These are phyloP conservation scores for Corymbia calophylla DNA, from an alignment of 441 rosid species.

Conservation along the genomic window DNA sequence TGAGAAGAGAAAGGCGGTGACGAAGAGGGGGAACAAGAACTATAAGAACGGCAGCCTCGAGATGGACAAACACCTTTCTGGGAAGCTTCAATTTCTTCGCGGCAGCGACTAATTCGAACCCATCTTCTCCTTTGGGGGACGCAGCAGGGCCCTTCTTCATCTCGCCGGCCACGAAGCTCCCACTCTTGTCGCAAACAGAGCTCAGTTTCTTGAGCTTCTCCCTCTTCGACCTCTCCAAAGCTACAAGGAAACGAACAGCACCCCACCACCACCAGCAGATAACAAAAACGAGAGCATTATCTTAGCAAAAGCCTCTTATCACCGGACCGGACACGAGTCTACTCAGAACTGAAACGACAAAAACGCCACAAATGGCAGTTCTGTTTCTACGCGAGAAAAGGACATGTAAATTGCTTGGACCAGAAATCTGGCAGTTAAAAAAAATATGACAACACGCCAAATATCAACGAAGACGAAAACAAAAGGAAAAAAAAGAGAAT, in stretches of 20 bases:
- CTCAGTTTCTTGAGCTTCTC: conserved; percentile 45
- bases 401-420: neutral
- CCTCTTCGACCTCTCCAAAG: conserved; percentile 45
- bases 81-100: conserved; percentile 45
- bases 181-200: conserved; percentile 29
- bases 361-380: neutral
- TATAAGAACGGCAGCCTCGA: neutral
- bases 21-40: neutral
- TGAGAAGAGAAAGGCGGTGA: neutral
- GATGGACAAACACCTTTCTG: conserved; percentile 34
- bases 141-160: conserved; percentile 22
- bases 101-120: conserved; percentile 9
- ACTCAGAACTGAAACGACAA: conserved; percentile 28
- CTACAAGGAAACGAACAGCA: conserved; percentile 17
- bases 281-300: conserved; percentile 14
- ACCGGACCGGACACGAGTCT: neutral
- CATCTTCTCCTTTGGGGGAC: conserved; percentile 26
- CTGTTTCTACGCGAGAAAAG: conserved; percentile 15
- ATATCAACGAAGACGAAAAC: neutral
- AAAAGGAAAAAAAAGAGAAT: neutral
- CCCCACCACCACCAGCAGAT: conserved; percentile 14
- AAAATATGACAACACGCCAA: neutral
- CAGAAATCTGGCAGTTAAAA: neutral
- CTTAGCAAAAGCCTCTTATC: conserved; percentile 20
- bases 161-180: conserved; percentile 22